Evolutionary conservation across 805 yeast genomes (phyloP).

Genomic region (Ogataea methanolica): DNA sequence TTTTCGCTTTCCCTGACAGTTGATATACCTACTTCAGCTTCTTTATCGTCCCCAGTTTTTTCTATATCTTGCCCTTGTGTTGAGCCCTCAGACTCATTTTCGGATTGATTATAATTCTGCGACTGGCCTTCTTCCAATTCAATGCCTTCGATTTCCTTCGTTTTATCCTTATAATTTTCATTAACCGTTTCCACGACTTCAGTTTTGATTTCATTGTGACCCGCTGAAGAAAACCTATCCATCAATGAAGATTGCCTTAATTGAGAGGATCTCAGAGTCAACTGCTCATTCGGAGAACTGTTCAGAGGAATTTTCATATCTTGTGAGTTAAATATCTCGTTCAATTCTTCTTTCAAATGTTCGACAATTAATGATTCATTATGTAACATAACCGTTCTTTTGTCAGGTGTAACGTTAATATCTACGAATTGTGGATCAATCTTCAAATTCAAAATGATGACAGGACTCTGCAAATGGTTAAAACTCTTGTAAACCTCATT

Average conservation of each 20-base stretch:
- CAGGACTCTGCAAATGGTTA: conserved; percentile 72
- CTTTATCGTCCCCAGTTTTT: too few relatives aligned
- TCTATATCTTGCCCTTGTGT: too few relatives aligned
- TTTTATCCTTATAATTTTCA: background rate
- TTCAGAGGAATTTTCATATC: conserved; percentile 24
- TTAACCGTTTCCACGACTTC: too few relatives aligned
- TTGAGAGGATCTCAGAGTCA: background rate
- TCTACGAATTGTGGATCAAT: conserved; percentile 57
- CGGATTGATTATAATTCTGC: background rate
- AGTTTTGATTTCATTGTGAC: too few relatives aligned
- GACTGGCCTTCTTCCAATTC: conserved; percentile 4
- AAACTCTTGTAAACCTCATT: conserved; percentile 71
- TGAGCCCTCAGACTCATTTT: too few relatives aligned
- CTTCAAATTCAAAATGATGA: conserved; percentile 55
- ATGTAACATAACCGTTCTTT: conserved; percentile 64
- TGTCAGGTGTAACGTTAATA: conserved; percentile 90
- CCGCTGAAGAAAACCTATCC: conserved; percentile 2
- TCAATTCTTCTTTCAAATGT: conserved; percentile 46
- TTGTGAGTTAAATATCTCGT: conserved; percentile 38
- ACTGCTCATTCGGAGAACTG: background rate
- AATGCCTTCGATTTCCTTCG: conserved; percentile 5
- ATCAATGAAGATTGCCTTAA: background rate
- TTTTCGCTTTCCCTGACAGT: too few relatives aligned
- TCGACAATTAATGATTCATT: conserved; percentile 60
- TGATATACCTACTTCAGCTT: too few relatives aligned